Conservation (phyloP, 768 basidiomycete species). For the Leccinum disarticulatum region DNA sequence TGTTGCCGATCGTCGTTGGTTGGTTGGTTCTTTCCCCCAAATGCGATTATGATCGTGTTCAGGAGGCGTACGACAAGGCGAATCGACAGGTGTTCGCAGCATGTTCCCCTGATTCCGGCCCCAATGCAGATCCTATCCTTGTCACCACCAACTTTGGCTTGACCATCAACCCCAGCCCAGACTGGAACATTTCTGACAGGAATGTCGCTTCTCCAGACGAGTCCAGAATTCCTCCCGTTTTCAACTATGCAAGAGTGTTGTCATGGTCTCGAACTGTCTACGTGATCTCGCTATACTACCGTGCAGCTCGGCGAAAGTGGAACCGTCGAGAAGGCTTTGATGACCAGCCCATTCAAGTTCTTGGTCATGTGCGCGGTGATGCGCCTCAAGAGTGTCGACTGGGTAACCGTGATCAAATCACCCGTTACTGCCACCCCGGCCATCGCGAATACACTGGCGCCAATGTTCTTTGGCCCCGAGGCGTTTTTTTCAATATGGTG, state of each 20-base stretch:
- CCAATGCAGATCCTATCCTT: background rate
- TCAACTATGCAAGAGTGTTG: slow-evolving; percentile 24
- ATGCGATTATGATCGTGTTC: slow-evolving; percentile 35
- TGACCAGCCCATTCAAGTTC: background rate
- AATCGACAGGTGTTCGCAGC: slow-evolving; percentile 7
- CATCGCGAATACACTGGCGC: background rate
- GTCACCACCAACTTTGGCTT: slow-evolving; percentile 12
- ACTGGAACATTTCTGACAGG: background rate
- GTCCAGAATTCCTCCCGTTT: slow-evolving; percentile 23
- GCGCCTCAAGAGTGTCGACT: slow-evolving; percentile 15
- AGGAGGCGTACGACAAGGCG: slow-evolving; percentile 15
- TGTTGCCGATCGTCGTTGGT: slow-evolving; percentile 40
- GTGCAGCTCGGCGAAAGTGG: slow-evolving; percentile 14
- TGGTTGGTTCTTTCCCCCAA: slow-evolving; percentile 44
- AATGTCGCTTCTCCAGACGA: slow-evolving; percentile 25
- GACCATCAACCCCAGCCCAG: slow-evolving; percentile 14
- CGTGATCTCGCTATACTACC: slow-evolving; percentile 17
- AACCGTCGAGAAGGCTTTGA: slow-evolving; percentile 6
- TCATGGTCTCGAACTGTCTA: slow-evolving; percentile 23
- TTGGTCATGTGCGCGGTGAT: background rate
- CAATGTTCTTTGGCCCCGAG: slow-evolving; percentile 21
- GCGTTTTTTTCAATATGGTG: slow-evolving; percentile 25
- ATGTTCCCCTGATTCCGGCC: background rate
- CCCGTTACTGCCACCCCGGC: slow-evolving; percentile 21
- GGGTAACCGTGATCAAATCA: slow-evolving; percentile 20